Evolutionary conservation across 1,139 yeast species (phyloP).

Genomic region (Suhomyces taliae): DNA sequence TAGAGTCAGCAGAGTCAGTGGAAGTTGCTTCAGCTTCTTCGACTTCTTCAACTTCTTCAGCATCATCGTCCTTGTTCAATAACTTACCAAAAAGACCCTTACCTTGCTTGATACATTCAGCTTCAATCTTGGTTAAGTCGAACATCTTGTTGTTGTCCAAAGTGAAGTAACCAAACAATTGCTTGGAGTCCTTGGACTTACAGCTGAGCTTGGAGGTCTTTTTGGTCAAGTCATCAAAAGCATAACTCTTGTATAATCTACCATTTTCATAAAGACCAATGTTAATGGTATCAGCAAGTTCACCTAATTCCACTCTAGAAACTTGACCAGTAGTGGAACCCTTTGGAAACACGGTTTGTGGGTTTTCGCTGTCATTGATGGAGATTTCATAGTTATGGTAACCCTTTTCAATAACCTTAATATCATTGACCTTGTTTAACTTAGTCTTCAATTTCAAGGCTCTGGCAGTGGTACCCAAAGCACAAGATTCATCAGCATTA

Average conservation of each 20-base stretch:
- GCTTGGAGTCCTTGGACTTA: conserved; percentile 36
- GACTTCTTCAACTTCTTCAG: conserved; percentile 17
- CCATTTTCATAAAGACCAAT: conserved; percentile 60
- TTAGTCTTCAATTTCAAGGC: conserved; percentile 57
- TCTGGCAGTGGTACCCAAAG: conserved; percentile 80
- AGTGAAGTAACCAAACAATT: conserved; percentile 43
- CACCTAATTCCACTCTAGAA: conserved; percentile 35
- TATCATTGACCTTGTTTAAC: conserved; percentile 59
- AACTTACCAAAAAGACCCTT: conserved; percentile 30
- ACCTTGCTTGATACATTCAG: conserved; percentile 35
- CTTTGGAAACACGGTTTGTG: conserved; percentile 39
- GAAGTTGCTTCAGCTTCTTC: conserved; percentile 11
- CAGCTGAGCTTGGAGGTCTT: conserved; percentile 46
- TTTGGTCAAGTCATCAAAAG: conserved; percentile 30
- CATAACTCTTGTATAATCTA: conserved; percentile 40
- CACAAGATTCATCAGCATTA: conserved; percentile 95
- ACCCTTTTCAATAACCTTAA: conserved; percentile 60
- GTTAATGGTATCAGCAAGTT: conserved; percentile 29
- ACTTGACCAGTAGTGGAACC: conserved; percentile 37
- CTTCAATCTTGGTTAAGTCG: conserved; percentile 39
- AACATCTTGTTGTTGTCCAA: conserved; percentile 54
- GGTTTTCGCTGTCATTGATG: conserved; percentile 33
- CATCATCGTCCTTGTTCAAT: conserved; percentile 21
- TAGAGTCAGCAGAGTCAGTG: conserved; percentile 17
- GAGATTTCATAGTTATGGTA: conserved; percentile 41